Base-by-base conservation (phyloP, 352 stramenopile genomes). In the Saprolegnia diclina region DNA sequence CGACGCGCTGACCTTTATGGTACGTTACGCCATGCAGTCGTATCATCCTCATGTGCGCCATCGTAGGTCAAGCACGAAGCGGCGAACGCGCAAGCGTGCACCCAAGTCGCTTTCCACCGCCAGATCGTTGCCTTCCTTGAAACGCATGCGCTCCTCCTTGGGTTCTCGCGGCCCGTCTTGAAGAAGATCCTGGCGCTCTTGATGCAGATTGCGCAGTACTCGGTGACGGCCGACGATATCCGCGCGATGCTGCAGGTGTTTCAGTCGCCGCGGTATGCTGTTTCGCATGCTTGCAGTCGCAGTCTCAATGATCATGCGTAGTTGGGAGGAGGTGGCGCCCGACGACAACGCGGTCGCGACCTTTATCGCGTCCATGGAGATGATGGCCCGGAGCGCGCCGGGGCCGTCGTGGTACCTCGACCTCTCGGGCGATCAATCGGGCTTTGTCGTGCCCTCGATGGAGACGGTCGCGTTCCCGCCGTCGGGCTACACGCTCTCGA, bases 401-500 rank as follows among this genome's bases (percentile, higher is more conserved):
- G 85, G 85, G 0, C 85, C 85, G 7, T 79, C 82, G 24, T 89
- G 81, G n/a, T 94, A 90, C 70, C 91, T 94, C 53, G 85, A 94
- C 48, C 72, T 94, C 1, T 92, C 82, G 42, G 85, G 84, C 57
- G 81, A 92, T 44, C 88, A 80, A 45, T 94, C 85, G 19, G 85
- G 85, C 0, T 74, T 94, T 0, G 65, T 91, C 1, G 66, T 94
- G 56, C 82, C 83, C 0, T 77, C 88, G 32, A 71, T 92, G 21
- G 83, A 90, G 46, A 74, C 78, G 0, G 26, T 69, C 13, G 5
- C 53, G 18, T 94, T 94, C 56, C 85, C 85, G 5, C 86, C 76
- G 42, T 87, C 87, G n/a, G 85, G 83, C 26, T 92, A 94, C 74
- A 94, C 85, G 0, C 91, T 94, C 46, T 91, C 83, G 68, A 80